Evolutionary conservation across 1,139 yeast species (phyloP).

Genomic region (Candida buenavistaensis): DNA sequence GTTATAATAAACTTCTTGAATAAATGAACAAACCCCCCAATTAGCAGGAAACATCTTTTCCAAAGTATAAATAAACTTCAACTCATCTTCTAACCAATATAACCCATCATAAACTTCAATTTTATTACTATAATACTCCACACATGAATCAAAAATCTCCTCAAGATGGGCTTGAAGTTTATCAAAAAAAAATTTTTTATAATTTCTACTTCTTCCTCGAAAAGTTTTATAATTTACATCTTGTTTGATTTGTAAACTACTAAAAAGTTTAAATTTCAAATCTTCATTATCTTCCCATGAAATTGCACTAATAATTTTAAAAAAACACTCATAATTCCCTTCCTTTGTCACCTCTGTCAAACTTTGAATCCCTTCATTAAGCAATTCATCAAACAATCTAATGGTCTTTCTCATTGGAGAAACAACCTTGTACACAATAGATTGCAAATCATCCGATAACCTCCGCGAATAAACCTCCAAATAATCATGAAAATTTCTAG

Average conservation of each 20-base stretch:
- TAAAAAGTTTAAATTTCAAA: conserved; percentile 54
- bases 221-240: conserved; percentile 30
- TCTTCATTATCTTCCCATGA: conserved; percentile 84
- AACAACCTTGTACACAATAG: conserved; percentile 64
- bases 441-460: conserved; percentile 68
- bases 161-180: conserved; percentile 60
- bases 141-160: conserved; percentile 68
- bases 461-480: conserved; percentile 52
- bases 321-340: conserved; percentile 66
- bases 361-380: conserved; percentile 61
- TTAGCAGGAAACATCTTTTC: conserved; percentile 59
- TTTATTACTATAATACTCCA: conserved; percentile 52
- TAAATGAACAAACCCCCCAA: conserved; percentile 71
- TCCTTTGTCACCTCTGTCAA: conserved; percentile 70
- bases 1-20: conserved; percentile 67
- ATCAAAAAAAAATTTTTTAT: conserved; percentile 62
- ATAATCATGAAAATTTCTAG: conserved; percentile 79
- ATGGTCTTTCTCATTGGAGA: conserved; percentile 50
- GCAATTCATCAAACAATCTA: conserved; percentile 60
- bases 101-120: conserved; percentile 68
- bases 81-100: conserved; percentile 84
- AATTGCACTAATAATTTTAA: conserved; percentile 71
- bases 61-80: conserved; percentile 62
- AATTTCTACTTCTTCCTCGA: conserved; percentile 57
- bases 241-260: conserved; percentile 36